phyloP scores from a whole-genome alignment of 805 yeast species.

The Candida boidinii region DNA sequence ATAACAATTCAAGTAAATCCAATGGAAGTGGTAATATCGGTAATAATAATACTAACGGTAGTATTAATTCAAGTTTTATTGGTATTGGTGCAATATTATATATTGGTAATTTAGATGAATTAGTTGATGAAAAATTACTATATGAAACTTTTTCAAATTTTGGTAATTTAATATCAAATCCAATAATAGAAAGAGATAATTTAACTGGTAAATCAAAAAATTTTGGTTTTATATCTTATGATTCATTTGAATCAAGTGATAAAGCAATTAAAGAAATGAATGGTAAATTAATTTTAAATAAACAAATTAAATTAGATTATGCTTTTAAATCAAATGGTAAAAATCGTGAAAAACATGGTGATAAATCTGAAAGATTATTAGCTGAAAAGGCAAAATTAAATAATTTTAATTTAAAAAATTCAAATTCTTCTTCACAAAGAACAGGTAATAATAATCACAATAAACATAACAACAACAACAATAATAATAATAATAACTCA shows the following conservation, averaged over 20 bases:
- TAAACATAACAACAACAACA: neutral
- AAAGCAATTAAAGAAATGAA: slow-evolving; percentile 61
- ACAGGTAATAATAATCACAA: neutral
- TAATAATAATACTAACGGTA: neutral
- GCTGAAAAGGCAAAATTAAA: slow-evolving; percentile 31
- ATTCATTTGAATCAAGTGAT: slow-evolving; percentile 62
- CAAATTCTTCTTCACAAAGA: neutral
- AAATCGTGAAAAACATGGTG: slow-evolving; percentile 61
- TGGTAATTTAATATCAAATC: slow-evolving; percentile 49
- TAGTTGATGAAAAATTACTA: slow-evolving; percentile 54
- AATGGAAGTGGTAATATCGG: slow-evolving; percentile 1
- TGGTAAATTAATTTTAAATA: slow-evolving; percentile 62
- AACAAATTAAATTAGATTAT: slow-evolving; percentile 51
- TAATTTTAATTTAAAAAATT: slow-evolving; percentile 5
- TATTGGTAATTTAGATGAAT: slow-evolving; percentile 54
- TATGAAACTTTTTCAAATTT: slow-evolving; percentile 54
- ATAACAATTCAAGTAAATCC: slow-evolving; percentile 5
- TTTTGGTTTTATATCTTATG: slow-evolving; percentile 59
- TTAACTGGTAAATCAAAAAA: slow-evolving; percentile 44
- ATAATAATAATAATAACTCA: neutral
- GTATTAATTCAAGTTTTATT: neutral
- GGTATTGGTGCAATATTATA: slow-evolving; percentile 44
- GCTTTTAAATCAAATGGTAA: slow-evolving; percentile 59
- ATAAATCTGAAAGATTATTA: slow-evolving; percentile 60
- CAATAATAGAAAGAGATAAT: slow-evolving; percentile 42